Evolutionary conservation across 2,329 filamentous ascomycete species (phyloP).

Genomic region (Blumeria graminis): DNA sequence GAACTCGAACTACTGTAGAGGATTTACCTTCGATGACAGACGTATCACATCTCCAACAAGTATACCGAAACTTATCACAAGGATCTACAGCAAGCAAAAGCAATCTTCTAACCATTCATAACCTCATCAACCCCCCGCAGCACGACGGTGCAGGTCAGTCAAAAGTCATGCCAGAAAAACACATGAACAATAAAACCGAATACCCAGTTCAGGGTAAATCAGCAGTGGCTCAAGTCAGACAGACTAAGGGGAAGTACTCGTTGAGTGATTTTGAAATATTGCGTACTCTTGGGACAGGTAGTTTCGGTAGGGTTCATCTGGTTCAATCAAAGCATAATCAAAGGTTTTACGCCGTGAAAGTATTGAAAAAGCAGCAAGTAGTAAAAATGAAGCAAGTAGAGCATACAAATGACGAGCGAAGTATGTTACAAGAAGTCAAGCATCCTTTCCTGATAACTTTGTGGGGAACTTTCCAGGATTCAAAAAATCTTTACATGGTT

Average conservation of each 20-base stretch:
- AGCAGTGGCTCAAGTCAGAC: slow-evolving; percentile 21
- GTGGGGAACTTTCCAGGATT: slow-evolving; percentile 95
- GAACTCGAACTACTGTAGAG: slow-evolving; percentile 12
- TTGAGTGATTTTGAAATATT: slow-evolving; percentile 73
- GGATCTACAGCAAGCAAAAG: slow-evolving; percentile 19
- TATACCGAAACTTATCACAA: slow-evolving; percentile 9
- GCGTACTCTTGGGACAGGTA: slow-evolving; percentile 83
- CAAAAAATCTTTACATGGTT: slow-evolving; percentile 95
- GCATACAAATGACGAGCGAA: slow-evolving; percentile 93
- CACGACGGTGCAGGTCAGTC: slow-evolving; percentile 20
- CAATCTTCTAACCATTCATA: slow-evolving; percentile 60
- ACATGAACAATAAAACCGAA: not conserved
- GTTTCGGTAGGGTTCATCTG: slow-evolving; percentile 86
- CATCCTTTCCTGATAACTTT: slow-evolving; percentile 94
- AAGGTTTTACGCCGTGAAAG: slow-evolving; percentile 94
- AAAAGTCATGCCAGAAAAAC: slow-evolving; percentile 7
- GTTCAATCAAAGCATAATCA: slow-evolving; percentile 97
- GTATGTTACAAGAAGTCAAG: slow-evolving; percentile 90
- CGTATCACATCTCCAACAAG: slow-evolving; percentile 14
- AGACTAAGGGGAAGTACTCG: slow-evolving; percentile 94
- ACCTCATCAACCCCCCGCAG: slow-evolving; percentile 49
- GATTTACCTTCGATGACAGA: slow-evolving; percentile 15
- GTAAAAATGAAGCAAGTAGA: slow-evolving; percentile 99
- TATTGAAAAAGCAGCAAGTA: slow-evolving; percentile 93
- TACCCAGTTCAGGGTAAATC: not conserved